Evolutionary conservation across 2,329 filamentous ascomycete species (phyloP).

Genomic region (Aspergillus nomiae): DNA sequence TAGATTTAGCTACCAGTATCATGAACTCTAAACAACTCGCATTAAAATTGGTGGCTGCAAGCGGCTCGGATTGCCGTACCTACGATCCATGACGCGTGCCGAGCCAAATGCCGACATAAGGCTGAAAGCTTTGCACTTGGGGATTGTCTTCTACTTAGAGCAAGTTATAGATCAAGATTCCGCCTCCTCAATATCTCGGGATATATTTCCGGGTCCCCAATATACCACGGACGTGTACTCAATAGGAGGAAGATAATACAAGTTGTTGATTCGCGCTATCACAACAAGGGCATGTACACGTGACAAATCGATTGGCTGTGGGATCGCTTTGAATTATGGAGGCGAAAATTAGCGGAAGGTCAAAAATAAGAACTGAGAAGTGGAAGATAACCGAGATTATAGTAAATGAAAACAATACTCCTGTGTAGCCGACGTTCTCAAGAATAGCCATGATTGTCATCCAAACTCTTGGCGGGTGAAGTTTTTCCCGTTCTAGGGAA

Average conservation of each 20-base stretch:
- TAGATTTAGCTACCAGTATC: not conserved
- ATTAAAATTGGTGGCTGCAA: slow-evolving; percentile 12
- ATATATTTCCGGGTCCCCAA: not conserved
- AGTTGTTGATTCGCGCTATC: not conserved
- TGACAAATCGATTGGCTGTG: not conserved
- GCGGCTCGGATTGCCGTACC: slow-evolving; percentile 28
- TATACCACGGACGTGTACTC: not conserved
- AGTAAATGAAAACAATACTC: not conserved
- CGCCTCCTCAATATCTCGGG: not conserved
- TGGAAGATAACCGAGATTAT: not conserved
- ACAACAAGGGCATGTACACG: not conserved
- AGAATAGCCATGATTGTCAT: not conserved
- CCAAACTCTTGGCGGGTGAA: not conserved
- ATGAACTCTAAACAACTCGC: not conserved
- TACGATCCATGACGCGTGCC: slow-evolving; percentile 20
- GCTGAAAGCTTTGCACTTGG: not conserved
- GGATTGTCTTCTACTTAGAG: not conserved
- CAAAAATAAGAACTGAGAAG: not conserved
- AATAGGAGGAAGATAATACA: not conserved
- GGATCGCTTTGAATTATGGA: too few species aligned
- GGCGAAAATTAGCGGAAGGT: not conserved
- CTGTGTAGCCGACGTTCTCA: too few species aligned
- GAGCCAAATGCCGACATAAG: slow-evolving; percentile 26
- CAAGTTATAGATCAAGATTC: not conserved
- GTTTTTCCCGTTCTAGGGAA: slow-evolving; percentile 5